phyloP scores from a whole-genome alignment of 2,329 filamentous ascomycete genomes.

The Parasarocladium wereldwijsianum region DNA sequence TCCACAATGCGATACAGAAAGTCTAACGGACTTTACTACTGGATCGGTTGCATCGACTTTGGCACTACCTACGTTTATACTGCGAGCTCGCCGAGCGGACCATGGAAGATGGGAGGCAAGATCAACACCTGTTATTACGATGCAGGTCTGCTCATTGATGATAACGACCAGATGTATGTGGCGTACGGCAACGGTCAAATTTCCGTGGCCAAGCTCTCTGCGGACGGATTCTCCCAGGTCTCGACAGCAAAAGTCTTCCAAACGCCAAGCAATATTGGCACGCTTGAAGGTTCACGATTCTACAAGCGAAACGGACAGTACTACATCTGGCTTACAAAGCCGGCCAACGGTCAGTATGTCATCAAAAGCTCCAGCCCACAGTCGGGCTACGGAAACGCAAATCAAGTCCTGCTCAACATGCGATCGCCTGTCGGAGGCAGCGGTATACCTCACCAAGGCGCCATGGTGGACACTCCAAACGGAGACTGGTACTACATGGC shows the following conservation, averaged over 20 bases:
- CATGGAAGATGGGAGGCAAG: slow-evolving; percentile 3
- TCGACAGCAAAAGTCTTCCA: slow-evolving; percentile 25
- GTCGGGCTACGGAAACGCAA: slow-evolving; percentile 28
- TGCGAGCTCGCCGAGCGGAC: slow-evolving; percentile 1
- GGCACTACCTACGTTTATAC: slow-evolving; percentile 7
- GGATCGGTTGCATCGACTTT: slow-evolving; percentile 7
- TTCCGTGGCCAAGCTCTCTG: slow-evolving; percentile 31
- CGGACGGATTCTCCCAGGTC: slow-evolving; percentile 28
- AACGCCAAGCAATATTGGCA: slow-evolving; percentile 17
- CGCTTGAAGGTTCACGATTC: slow-evolving; percentile 35
- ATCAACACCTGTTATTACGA: slow-evolving; percentile 25
- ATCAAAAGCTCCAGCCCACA: slow-evolving; percentile 31
- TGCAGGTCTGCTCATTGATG: slow-evolving; percentile 38
- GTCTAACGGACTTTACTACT: slow-evolving; percentile 7
- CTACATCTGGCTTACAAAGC: slow-evolving; percentile 35
- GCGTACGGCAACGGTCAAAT: slow-evolving; percentile 35
- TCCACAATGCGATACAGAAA: slow-evolving; percentile 22
- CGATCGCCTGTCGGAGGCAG: slow-evolving; percentile 10
- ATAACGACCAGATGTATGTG: slow-evolving; percentile 41
- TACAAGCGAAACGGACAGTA: slow-evolving; percentile 41
- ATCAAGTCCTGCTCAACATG: slow-evolving; percentile 4
- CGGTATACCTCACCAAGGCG: slow-evolving; percentile 37
- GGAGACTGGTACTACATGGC: slow-evolving; percentile 44
- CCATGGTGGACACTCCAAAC: slow-evolving; percentile 33
- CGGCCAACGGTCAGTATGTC: slow-evolving; percentile 27